phyloP scores from a whole-genome alignment of 345 rosid genomes.

The Eucalyptus marginata region DNA sequence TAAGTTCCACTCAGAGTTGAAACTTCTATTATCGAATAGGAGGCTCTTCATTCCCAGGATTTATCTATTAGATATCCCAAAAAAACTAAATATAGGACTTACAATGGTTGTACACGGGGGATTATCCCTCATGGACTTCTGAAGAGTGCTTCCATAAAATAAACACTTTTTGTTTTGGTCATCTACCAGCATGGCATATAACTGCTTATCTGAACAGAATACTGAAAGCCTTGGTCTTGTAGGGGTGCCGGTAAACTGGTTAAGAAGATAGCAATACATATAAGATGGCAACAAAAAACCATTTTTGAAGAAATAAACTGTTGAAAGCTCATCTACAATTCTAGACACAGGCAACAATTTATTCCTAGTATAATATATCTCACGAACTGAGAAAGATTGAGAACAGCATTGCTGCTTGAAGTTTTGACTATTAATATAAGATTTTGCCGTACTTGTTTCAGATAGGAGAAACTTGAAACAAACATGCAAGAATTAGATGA shows the following conservation, averaged over 20 bases:
- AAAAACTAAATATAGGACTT: conserved; percentile 5
- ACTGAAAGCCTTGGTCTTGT: conserved; percentile 76
- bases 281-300: background rate
- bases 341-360: background rate
- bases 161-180: conserved; percentile 72
- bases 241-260: conserved; percentile 59
- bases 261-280: background rate
- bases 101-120: conserved; percentile 47
- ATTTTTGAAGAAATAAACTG: background rate
- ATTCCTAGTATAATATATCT: background rate
- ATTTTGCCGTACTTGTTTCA: background rate
- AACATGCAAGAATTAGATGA: background rate
- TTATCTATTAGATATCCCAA: background rate
- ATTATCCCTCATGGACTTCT: conserved; percentile 56
- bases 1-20: background rate
- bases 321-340: background rate
- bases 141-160: conserved; percentile 76
- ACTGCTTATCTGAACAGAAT: conserved; percentile 81
- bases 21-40: background rate
- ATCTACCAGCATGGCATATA: conserved; percentile 85
- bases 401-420: background rate
- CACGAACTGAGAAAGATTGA: background rate
- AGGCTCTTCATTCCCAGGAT: background rate
- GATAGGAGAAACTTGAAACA: background rate
- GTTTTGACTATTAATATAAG: background rate